These are phyloP conservation scores for Ceratopteris richardii DNA, from an alignment of 75 land plant species.

Conservation along the genomic window DNA sequence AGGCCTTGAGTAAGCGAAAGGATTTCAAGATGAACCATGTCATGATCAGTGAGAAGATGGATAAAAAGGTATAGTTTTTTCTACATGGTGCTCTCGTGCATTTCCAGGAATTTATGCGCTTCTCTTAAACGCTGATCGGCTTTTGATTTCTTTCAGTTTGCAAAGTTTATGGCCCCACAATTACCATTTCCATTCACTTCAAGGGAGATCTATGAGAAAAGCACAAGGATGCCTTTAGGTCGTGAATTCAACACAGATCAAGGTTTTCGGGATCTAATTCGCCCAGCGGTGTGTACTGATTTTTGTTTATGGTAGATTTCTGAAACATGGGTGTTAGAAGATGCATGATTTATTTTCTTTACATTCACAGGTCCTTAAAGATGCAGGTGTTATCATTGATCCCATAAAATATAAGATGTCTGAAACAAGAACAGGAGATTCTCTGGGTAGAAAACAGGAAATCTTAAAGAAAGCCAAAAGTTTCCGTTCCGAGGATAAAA, in stretches of 20 bases:
- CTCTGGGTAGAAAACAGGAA: neutral
- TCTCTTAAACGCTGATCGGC: too few species aligned
- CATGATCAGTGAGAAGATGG: slow-evolving; percentile 71
- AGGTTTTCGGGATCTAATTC: slow-evolving; percentile 52
- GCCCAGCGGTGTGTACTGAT: slow-evolving; percentile 65
- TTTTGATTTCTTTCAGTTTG: slow-evolving; percentile 66
- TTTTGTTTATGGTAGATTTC: neutral
- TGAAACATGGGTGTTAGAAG: neutral
- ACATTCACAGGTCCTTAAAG: slow-evolving; percentile 55
- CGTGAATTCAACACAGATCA: slow-evolving; percentile 78
- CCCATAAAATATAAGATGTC: slow-evolving; percentile 45
- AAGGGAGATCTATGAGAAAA: slow-evolving; percentile 58
- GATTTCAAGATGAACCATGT: slow-evolving; percentile 83
- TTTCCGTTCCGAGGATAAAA: neutral
- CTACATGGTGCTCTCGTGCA: neutral
- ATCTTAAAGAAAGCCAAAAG: neutral
- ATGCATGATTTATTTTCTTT: neutral
- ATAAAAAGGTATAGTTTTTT: slow-evolving; percentile 56
- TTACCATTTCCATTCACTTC: slow-evolving; percentile 52
- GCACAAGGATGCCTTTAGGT: slow-evolving; percentile 85
- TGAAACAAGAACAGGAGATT: neutral
- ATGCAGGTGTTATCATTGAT: slow-evolving; percentile 53
- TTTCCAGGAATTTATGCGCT: neutral
- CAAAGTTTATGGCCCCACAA: slow-evolving; percentile 43
- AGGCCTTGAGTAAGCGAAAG: slow-evolving; percentile 52